These are phyloP conservation scores for Dentipellis fragilis DNA, from an alignment of 768 basidiomycete genomes.

Conservation along the genomic window DNA sequence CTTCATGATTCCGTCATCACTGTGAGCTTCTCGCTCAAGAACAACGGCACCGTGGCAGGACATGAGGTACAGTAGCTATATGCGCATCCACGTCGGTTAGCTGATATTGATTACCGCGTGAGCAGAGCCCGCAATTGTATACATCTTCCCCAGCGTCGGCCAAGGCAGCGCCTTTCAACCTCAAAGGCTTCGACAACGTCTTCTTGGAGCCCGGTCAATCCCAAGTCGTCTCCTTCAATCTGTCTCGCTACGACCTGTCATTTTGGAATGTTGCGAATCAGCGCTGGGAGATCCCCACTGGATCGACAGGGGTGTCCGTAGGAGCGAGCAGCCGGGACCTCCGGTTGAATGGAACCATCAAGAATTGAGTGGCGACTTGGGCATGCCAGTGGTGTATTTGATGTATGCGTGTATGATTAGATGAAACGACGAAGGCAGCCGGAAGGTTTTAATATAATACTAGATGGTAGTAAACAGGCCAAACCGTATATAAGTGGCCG, in stretches of 20 bases:
- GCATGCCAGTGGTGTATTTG: too few relatives aligned
- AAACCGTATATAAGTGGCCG: too few relatives aligned
- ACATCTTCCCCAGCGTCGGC: slow-evolving; percentile 53
- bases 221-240: slow-evolving; percentile 10
- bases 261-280: slow-evolving; percentile 25
- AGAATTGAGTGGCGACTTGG: not conserved
- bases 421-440: too few relatives aligned
- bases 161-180: slow-evolving; percentile 59
- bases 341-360: slow-evolving; percentile 38
- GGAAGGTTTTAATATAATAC: too few relatives aligned
- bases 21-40: slow-evolving; percentile 56
- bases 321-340: slow-evolving; percentile 51
- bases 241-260: slow-evolving; percentile 15
- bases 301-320: slow-evolving; percentile 20
- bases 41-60: slow-evolving; percentile 38
- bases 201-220: slow-evolving; percentile 13
- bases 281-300: slow-evolving; percentile 22
- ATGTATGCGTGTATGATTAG: too few relatives aligned
- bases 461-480: too few relatives aligned
- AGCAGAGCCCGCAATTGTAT: slow-evolving; percentile 67
- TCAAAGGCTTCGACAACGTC: slow-evolving; percentile 24
- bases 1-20: slow-evolving; percentile 31
- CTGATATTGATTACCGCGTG: not conserved
- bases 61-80: slow-evolving; percentile 37
- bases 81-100: not conserved